A percentile compares a stretch with the other conserved stretches of the same genome.
These are phyloP conservation scores for Cardamine resedifolia DNA, from an alignment of 345 rosid genomes.

Conservation along the genomic window DNA sequence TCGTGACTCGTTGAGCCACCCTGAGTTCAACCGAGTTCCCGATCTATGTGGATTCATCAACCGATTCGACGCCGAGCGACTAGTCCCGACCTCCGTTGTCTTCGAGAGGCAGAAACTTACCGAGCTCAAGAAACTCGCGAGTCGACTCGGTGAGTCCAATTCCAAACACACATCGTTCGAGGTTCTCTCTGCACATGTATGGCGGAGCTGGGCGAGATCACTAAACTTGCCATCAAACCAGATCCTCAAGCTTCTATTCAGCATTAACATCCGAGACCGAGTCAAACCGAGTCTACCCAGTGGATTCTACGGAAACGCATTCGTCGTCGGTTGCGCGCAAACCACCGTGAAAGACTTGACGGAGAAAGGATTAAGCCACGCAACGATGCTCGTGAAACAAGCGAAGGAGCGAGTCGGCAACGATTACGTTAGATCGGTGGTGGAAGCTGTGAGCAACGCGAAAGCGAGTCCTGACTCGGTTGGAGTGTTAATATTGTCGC, in stretches of 20 bases:
- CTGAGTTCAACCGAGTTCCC: constrained; percentile 57
- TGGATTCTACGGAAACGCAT: constrained; percentile 86
- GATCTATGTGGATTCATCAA: constrained; percentile 60
- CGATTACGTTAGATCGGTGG: constrained; percentile 58
- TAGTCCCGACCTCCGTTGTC: constrained; percentile 59
- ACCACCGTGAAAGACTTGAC: constrained; percentile 55
- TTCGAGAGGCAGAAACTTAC: constrained; percentile 45
- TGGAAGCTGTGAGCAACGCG: constrained; percentile 54
- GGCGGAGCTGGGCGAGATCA: constrained; percentile 87
- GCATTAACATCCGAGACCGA: constrained; percentile 63
- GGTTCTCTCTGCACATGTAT: constrained; percentile 75
- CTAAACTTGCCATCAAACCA: constrained; percentile 66
- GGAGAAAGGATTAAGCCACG: constrained; percentile 60
- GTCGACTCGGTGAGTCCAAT: constrained; percentile 32
- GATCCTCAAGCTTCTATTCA: constrained; percentile 66
- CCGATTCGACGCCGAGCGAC: constrained; percentile 59
- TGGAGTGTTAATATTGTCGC: constrained; percentile 69
- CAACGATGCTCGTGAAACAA: constrained; percentile 55
- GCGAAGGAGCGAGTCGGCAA: constrained; percentile 65
- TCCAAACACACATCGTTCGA: constrained; percentile 62
- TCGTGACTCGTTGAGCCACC: constrained; percentile 41
- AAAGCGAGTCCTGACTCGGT: constrained; percentile 67
- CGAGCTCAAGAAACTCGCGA: constrained; percentile 58
- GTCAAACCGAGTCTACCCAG: constrained; percentile 67
- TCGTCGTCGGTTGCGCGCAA: constrained; percentile 76